Base-by-base conservation (phyloP, 192 early-diverging fungal species). In the Geranomyces michiganensis region DNA sequence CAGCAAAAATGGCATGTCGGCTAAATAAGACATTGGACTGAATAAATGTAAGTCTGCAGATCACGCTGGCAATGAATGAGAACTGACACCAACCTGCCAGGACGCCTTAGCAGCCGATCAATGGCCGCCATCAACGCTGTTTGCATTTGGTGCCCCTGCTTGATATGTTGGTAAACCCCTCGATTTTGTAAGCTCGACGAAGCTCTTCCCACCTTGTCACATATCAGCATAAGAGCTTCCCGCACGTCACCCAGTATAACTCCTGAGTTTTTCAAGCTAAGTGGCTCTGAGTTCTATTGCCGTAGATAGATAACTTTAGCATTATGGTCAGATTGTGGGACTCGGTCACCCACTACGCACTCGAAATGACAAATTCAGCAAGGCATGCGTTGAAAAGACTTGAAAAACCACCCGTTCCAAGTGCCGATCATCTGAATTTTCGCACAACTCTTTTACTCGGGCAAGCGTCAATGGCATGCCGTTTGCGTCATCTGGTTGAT, bases 1-100 rank as follows among this genome's bases (percentile, higher is more conserved):
- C 63, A 96, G 74, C 47, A 97, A 80, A 61, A 95, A 95, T 44
- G 88, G 85, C 30, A 95, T 87, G 33, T 96, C 93, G 36, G 36
- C 36, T 41, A 41, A 41, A 41, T 41, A 41, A 41, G 10, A 3
- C 36, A 41, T 41, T 41, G 36, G 36, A 41, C 36, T 41, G 10
- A 41, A 7, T 10, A 41, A 41, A 7, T 3, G 10, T 41, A 7
- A 41, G 36, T 10, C 36, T 10, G 36, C 3, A 10, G 5, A 41
- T 41, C 36, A 10, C 10, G 10, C 36, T 10, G 10, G 36, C 36
- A 10, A 41, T 41, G 3, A 41, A 3, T 7, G 3, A 10, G 36
- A 41, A 10, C 3, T 41, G 3, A 41, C 5, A 41, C 71, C n/a
- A 45, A 83, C 81, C 76, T 69, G 36, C 81, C 81, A 15, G 81